phyloP scores from a whole-genome alignment of 2,329 filamentous ascomycete genomes.

The Ophiostoma fasciatum region DNA sequence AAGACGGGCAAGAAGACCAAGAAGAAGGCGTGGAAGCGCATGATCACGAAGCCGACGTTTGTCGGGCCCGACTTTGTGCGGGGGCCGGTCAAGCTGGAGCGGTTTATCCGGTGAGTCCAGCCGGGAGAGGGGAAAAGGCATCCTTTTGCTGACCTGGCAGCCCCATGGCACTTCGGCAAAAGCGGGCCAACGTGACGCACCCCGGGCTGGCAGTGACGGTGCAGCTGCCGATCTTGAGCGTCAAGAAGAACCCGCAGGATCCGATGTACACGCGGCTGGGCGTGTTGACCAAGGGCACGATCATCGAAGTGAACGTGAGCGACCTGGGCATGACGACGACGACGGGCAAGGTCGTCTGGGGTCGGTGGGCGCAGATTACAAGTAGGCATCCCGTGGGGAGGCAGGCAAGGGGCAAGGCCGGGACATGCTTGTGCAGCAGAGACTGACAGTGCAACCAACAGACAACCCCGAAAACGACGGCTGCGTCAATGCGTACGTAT shows the following conservation, averaged over 20 bases:
- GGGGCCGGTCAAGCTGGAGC: slow-evolving; percentile 66
- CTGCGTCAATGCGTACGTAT: slow-evolving; percentile 12
- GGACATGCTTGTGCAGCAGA: no score
- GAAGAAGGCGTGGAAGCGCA: slow-evolving; percentile 51
- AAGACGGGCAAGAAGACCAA: slow-evolving; percentile 63
- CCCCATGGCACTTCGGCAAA: slow-evolving; percentile 45
- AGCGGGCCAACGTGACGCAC: slow-evolving; percentile 54
- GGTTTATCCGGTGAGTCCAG: slow-evolving; percentile 35
- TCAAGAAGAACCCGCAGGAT: slow-evolving; percentile 68
- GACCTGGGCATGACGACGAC: slow-evolving; percentile 86
- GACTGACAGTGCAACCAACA: not conserved
- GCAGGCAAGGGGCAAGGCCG: no score
- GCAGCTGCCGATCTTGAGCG: slow-evolving; percentile 60
- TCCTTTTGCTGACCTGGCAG: no score
- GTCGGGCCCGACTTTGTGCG: slow-evolving; percentile 84
- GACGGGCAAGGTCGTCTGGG: slow-evolving; percentile 87
- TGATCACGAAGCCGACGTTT: slow-evolving; percentile 71
- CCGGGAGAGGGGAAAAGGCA: no score
- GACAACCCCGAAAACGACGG: slow-evolving; percentile 15
- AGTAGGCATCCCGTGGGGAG: slow-evolving; percentile 16
- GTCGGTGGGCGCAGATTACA: slow-evolving; percentile 61
- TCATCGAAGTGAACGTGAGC: slow-evolving; percentile 81
- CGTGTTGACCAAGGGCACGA: slow-evolving; percentile 58
- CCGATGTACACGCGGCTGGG: slow-evolving; percentile 87
- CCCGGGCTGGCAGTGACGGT: slow-evolving; percentile 42